These are phyloP conservation scores for Thelonectria rubi DNA, from an alignment of 2,329 filamentous ascomycete species.

Conservation along the genomic window DNA sequence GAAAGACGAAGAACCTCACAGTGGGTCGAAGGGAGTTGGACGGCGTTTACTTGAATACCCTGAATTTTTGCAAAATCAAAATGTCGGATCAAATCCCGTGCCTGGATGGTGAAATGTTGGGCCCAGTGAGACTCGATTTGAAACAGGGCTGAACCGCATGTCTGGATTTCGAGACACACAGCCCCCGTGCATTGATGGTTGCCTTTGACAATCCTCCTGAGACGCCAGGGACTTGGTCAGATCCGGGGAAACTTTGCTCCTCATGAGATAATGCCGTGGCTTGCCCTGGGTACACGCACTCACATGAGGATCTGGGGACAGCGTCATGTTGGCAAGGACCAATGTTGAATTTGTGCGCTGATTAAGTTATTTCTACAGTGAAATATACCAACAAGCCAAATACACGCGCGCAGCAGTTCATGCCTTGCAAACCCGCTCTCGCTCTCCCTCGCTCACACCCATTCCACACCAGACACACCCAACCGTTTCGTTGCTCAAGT, in stretches of 20 bases:
- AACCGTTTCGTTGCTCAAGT: slow-evolving; percentile 14
- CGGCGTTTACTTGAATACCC: slow-evolving; percentile 41
- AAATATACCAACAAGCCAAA: slow-evolving; percentile 24
- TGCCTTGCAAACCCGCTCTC: slow-evolving; percentile 33
- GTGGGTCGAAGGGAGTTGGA: slow-evolving; percentile 35
- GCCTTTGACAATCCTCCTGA: neutral
- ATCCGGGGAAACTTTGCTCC: neutral
- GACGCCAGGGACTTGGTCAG: neutral
- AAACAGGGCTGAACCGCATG: neutral
- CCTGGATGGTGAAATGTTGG: neutral
- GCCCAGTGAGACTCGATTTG: neutral
- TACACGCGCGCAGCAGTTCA: slow-evolving; percentile 29
- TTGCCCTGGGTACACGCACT: too few relatives aligned
- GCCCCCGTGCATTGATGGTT: neutral
- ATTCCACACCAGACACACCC: slow-evolving; percentile 20
- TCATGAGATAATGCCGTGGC: neutral
- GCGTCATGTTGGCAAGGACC: slow-evolving; percentile 9
- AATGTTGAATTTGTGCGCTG: slow-evolving; percentile 26
- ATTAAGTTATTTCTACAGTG: slow-evolving; percentile 37
- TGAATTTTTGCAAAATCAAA: slow-evolving; percentile 19
- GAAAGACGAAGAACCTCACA: neutral
- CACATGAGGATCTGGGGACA: too few relatives aligned
- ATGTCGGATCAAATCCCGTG: neutral
- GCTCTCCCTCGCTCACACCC: slow-evolving; percentile 16
- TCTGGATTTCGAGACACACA: neutral